A percentile compares a stretch with the other conserved stretches of the same genome.
Evolutionary conservation across 2,329 filamentous ascomycete species (phyloP).

Genomic region (Gliomastix tumulicola): DNA sequence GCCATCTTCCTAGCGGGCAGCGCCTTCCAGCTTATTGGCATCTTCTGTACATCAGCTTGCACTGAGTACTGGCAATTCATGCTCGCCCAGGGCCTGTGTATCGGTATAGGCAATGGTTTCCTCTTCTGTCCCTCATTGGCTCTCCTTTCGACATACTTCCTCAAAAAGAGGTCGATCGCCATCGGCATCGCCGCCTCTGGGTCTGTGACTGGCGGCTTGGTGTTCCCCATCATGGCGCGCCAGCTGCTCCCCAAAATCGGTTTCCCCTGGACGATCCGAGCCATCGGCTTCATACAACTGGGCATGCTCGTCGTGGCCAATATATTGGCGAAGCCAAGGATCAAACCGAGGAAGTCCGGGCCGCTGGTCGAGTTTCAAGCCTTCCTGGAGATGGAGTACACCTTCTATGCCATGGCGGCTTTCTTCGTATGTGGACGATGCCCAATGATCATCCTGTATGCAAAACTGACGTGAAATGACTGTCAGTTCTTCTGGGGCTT

Average conservation of each 20-base stretch:
- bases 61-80: constrained; percentile 50
- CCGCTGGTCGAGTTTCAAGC: constrained; percentile 35
- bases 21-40: constrained; percentile 34
- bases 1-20: constrained; percentile 31
- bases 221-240: constrained; percentile 39
- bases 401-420: constrained; percentile 25
- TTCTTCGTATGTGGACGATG: constrained; percentile 14
- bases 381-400: constrained; percentile 37
- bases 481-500: constrained; percentile 15
- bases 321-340: constrained; percentile 29
- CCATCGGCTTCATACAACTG: constrained; percentile 53
- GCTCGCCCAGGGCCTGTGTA: constrained; percentile 48
- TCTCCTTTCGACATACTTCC: constrained; percentile 61
- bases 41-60: constrained; percentile 38
- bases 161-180: constrained; percentile 46
- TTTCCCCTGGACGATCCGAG: constrained; percentile 48
- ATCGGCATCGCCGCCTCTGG: constrained; percentile 56
- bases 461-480: not conserved
- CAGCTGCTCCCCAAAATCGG: constrained; percentile 17
- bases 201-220: constrained; percentile 49
- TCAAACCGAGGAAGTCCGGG: constrained; percentile 30
- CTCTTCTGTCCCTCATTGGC: constrained; percentile 60
- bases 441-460: not conserved
- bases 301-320: constrained; percentile 28
- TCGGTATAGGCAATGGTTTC: constrained; percentile 53